phyloP scores from a whole-genome alignment of 495 filamentous ascomycete species.

The Pyronema domesticum region DNA sequence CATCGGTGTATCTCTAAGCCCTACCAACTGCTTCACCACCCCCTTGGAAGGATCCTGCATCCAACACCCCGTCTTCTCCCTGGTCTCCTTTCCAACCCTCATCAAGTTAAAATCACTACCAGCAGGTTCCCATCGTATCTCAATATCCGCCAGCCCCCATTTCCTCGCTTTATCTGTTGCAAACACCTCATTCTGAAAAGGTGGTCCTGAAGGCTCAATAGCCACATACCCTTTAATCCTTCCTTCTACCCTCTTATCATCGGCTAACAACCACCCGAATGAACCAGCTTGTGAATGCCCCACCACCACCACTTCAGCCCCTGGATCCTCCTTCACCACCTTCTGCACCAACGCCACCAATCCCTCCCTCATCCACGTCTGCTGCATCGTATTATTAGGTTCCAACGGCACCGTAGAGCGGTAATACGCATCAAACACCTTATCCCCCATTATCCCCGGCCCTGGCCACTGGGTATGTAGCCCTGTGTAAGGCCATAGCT shows the following conservation, averaged over 20 bases:
- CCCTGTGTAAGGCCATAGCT: slow-evolving; percentile 30
- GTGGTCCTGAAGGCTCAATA: slow-evolving; percentile 2
- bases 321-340: not conserved
- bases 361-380: not conserved
- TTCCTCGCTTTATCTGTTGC: not conserved
- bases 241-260: not conserved
- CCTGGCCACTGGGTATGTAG: slow-evolving; percentile 36
- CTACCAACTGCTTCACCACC: not conserved
- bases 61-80: not conserved
- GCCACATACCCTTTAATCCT: not conserved
- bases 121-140: not conserved
- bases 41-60: not conserved
- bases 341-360: not conserved
- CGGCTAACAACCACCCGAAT: not conserved
- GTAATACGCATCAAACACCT: slow-evolving; percentile 26
- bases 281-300: slow-evolving; percentile 1
- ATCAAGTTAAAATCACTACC: not conserved
- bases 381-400: not conserved
- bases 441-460: slow-evolving; percentile 29
- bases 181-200: slow-evolving; percentile 1
- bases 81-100: not conserved
- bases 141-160: not conserved
- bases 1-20: not conserved
- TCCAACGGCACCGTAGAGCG: not conserved
- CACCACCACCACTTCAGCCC: not conserved